phyloP scores from a whole-genome alignment of 2,329 filamentous ascomycete species.

The Paraconiothyrium sp. region DNA sequence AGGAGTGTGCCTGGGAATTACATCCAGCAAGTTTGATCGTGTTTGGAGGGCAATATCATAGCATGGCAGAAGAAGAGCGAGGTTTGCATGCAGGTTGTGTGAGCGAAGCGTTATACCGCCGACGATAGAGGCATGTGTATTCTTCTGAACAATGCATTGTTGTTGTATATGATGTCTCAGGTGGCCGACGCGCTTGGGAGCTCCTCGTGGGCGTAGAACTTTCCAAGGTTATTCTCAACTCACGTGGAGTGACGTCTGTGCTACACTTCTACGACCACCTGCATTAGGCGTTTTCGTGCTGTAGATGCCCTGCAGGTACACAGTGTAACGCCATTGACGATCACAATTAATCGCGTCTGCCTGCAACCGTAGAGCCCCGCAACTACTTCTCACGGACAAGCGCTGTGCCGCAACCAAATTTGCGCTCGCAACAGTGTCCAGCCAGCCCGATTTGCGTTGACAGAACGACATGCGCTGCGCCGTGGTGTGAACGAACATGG shows the following conservation, averaged over 20 bases:
- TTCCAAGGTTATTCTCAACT: neutral
- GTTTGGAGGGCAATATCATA: neutral
- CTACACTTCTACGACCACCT: neutral
- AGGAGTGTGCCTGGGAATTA: slow-evolving; percentile 96
- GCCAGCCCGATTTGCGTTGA: neutral
- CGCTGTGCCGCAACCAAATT: slow-evolving; percentile 8
- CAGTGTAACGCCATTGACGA: slow-evolving; percentile 1
- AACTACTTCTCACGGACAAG: slow-evolving; percentile 1
- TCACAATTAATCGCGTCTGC: neutral
- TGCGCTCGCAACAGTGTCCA: neutral
- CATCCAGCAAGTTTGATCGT: slow-evolving; percentile 73
- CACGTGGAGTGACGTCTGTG: neutral
- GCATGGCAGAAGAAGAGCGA: slow-evolving; percentile 6
- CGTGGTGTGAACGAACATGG: slow-evolving; percentile 1
- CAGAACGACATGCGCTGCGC: slow-evolving; percentile 2
- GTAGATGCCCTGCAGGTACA: slow-evolving; percentile 2
- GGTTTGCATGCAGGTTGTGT: slow-evolving; percentile 16
- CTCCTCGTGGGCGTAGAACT: slow-evolving; percentile 8
- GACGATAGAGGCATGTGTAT: neutral
- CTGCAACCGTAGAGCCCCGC: neutral
- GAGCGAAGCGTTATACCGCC: slow-evolving; percentile 12
- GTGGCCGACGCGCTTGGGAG: neutral
- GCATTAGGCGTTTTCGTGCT: neutral
- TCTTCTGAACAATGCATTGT: slow-evolving; percentile 10
- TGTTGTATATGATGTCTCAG: slow-evolving; percentile 10